These are phyloP conservation scores for Penicillium corylophilum DNA, from an alignment of 2,329 filamentous ascomycete genomes.

Conservation along the genomic window DNA sequence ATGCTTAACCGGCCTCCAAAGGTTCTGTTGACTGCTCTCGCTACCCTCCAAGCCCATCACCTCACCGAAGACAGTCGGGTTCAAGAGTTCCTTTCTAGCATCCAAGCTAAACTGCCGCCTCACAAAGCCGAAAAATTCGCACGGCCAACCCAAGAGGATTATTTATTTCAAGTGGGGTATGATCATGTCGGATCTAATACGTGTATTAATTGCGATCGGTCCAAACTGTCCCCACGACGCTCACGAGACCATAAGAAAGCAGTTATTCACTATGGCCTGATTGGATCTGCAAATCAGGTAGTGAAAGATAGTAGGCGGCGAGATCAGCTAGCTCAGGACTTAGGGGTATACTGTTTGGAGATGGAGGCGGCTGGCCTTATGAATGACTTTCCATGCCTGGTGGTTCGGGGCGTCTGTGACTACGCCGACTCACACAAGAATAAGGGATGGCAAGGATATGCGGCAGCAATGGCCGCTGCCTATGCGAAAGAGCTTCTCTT, in stretches of 20 bases:
- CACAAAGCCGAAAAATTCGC: too few species aligned
- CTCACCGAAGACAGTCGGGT: too few species aligned
- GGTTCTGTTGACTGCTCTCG: too few species aligned
- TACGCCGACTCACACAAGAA: conserved; percentile 7
- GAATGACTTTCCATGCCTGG: conserved; percentile 2
- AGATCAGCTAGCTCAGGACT: neutral
- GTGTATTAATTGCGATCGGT: neutral
- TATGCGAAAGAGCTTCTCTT: conserved; percentile 4
- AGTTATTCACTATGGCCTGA: conserved; percentile 1
- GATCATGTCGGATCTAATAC: neutral
- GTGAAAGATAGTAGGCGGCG: conserved; percentile 1
- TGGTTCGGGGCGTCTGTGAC: conserved; percentile 4
- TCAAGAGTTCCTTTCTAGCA: too few species aligned
- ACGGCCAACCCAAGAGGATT: conserved; percentile 2
- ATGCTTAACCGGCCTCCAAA: too few species aligned
- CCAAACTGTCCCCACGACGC: neutral
- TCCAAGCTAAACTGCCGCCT: too few species aligned
- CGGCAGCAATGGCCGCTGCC: neutral
- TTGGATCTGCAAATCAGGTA: conserved; percentile 2
- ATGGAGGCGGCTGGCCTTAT: too few species aligned
- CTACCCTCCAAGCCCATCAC: too few species aligned
- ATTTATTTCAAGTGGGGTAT: neutral
- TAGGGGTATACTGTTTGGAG: too few species aligned
- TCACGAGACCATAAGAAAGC: neutral
- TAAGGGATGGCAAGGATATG: conserved; percentile 8